Evolutionary conservation across 2,329 filamentous ascomycete species (phyloP).

Genomic region (Laburnicola sp.): DNA sequence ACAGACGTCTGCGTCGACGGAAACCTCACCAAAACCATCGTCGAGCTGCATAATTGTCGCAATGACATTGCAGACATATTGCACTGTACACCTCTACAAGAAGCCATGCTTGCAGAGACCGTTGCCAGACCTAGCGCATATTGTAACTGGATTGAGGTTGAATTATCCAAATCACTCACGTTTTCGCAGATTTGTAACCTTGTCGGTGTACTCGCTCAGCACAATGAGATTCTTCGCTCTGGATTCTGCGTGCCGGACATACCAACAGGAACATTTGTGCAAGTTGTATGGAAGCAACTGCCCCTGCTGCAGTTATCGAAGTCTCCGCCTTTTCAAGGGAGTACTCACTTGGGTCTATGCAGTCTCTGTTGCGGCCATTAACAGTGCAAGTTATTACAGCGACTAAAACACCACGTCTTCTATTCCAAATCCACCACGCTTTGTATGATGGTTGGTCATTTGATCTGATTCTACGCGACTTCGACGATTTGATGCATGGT

Average conservation of each 20-base stretch:
- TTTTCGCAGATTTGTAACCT: slow-evolving; percentile 46
- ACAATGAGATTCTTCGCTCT: slow-evolving; percentile 71
- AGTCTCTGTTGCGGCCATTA: slow-evolving; percentile 62
- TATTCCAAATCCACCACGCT: slow-evolving; percentile 74
- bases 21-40: slow-evolving; percentile 1
- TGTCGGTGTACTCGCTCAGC: slow-evolving; percentile 25
- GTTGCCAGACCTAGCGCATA: slow-evolving; percentile 63
- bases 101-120: slow-evolving; percentile 80
- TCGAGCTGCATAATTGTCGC: slow-evolving; percentile 17
- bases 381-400: slow-evolving; percentile 57
- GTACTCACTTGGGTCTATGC: slow-evolving; percentile 41
- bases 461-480: slow-evolving; percentile 71
- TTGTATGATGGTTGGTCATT: slow-evolving; percentile 94
- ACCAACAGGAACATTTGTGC: slow-evolving; percentile 56
- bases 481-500: slow-evolving; percentile 57
- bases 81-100: slow-evolving; percentile 73
- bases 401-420: slow-evolving; percentile 17
- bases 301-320: slow-evolving; percentile 51
- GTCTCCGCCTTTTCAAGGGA: slow-evolving; percentile 47
- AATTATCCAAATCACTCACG: slow-evolving; percentile 49
- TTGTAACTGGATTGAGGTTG: slow-evolving; percentile 74
- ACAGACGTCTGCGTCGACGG: slow-evolving; percentile 2
- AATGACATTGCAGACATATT: slow-evolving; percentile 45
- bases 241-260: slow-evolving; percentile 63
- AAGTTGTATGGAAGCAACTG: slow-evolving; percentile 65